Conservation (phyloP, 805 yeast genomes). For the Starmerella khaoyaiensis region DNA sequence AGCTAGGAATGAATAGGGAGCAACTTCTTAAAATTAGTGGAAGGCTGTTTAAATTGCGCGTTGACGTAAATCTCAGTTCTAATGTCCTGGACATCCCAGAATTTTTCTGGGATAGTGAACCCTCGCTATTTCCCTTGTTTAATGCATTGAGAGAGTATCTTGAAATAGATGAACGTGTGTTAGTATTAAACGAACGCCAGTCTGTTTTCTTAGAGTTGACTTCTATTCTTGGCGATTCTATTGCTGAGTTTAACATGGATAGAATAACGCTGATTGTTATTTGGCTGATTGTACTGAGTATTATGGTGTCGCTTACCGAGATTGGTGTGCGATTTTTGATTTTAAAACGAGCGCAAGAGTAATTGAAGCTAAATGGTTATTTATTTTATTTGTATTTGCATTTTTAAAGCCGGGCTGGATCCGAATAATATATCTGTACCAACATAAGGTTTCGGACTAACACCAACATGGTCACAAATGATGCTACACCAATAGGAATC, state of each 20-base stretch:
- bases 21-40: constrained; percentile 84
- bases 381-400: neutral
- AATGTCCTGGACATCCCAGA: constrained; percentile 91
- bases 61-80: constrained; percentile 84
- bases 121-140: constrained; percentile 86
- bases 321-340: constrained; percentile 19
- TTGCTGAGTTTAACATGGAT: constrained; percentile 85
- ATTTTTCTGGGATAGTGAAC: constrained; percentile 90
- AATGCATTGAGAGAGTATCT: constrained; percentile 79
- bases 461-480: constrained; percentile 83
- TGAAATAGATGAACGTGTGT: constrained; percentile 90
- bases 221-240: constrained; percentile 83
- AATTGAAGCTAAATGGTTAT: too few species aligned
- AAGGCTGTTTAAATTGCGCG: constrained; percentile 73
- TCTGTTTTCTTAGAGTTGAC: constrained; percentile 87
- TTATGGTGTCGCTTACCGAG: constrained; percentile 38
- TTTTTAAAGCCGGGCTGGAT: neutral
- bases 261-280: constrained; percentile 85
- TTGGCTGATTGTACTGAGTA: constrained; percentile 62
- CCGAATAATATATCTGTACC: constrained; percentile 36
- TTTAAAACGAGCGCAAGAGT: constrained; percentile 1
- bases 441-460: constrained; percentile 63
- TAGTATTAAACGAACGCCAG: constrained; percentile 85
- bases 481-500: constrained; percentile 93
- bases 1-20: constrained; percentile 68